phyloP scores from a whole-genome alignment of 345 rosid genomes.

The Eutrema japonicum region DNA sequence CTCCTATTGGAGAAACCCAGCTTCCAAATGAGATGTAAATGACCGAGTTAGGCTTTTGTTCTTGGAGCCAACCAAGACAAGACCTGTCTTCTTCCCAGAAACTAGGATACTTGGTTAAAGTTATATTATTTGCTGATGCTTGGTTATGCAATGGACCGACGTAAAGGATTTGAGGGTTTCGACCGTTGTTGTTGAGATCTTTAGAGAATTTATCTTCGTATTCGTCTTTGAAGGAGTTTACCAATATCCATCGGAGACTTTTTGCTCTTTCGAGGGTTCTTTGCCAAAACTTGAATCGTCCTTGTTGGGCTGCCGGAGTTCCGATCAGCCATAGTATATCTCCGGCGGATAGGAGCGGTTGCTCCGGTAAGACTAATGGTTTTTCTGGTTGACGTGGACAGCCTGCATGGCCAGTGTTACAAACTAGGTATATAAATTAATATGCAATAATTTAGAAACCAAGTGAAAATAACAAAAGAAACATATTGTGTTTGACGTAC shows the following conservation, averaged over 20 bases:
- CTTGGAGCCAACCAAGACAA: slow-evolving; percentile 68
- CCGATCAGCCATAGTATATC: slow-evolving; percentile 91
- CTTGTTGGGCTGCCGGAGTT: slow-evolving; percentile 51
- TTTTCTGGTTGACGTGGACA: slow-evolving; percentile 49
- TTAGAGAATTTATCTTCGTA: background rate
- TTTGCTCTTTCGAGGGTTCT: slow-evolving; percentile 57
- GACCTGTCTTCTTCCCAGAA: slow-evolving; percentile 69
- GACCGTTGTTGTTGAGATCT: background rate
- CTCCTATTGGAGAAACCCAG: slow-evolving; percentile 82
- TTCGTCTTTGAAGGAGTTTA: slow-evolving; percentile 67
- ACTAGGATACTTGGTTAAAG: slow-evolving; percentile 49
- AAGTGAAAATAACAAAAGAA: background rate
- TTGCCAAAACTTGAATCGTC: slow-evolving; percentile 78
- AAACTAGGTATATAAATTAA: background rate
- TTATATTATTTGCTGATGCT: background rate
- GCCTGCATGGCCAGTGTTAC: slow-evolving; percentile 46
- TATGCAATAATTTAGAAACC: background rate
- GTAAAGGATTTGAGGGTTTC: slow-evolving; percentile 44
- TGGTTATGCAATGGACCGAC: slow-evolving; percentile 56
- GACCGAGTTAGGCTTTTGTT: slow-evolving; percentile 56
- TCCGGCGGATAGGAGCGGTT: slow-evolving; percentile 54
- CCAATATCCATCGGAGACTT: slow-evolving; percentile 60
- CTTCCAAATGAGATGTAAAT: slow-evolving; percentile 80
- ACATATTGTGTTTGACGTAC: background rate
- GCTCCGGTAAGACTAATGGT: slow-evolving; percentile 39